Evolutionary conservation across 257 asterid species (phyloP).

Genomic region (Lavandula angustifolia): DNA sequence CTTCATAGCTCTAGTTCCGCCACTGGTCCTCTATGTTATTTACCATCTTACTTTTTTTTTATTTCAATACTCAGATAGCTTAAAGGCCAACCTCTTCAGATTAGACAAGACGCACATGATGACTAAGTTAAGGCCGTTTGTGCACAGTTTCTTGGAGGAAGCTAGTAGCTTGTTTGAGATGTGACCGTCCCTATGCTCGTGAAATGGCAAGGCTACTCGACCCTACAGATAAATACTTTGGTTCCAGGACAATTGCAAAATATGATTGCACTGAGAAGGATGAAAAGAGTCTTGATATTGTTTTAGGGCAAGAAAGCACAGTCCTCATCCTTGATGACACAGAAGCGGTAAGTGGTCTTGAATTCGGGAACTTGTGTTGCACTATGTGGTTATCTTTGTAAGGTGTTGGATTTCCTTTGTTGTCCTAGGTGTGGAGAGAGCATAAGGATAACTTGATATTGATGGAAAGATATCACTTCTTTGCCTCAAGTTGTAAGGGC

Average conservation of each 20-base stretch:
- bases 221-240: conserved; percentile 66
- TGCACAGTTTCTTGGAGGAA: conserved; percentile 70
- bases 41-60: conserved; percentile 1
- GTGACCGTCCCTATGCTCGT: conserved; percentile 86
- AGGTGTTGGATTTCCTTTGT: neutral
- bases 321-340: conserved; percentile 95
- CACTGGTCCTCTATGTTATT: conserved; percentile 1
- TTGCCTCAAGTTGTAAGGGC: conserved; percentile 84
- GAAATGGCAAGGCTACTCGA: conserved; percentile 89
- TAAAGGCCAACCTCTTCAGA: conserved; percentile 64
- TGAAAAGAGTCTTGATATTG: conserved; percentile 88
- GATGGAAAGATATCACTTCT: conserved; percentile 87
- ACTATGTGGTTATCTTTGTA: conserved; percentile 7
- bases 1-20: no score
- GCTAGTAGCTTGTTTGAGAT: conserved; percentile 78
- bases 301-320: conserved; percentile 87
- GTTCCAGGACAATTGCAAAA: conserved; percentile 82
- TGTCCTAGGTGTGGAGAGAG: conserved; percentile 74
- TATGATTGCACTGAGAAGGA: conserved; percentile 76
- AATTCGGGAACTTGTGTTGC: conserved; percentile 6
- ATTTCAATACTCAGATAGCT: conserved; percentile 50
- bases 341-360: conserved; percentile 57
- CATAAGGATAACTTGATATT: conserved; percentile 80
- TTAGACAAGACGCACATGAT: conserved; percentile 76
- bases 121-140: conserved; percentile 94